Evolutionary conservation across 306 rosid species (phyloP).

Genomic region (Sphenostylis stenocarpa): DNA sequence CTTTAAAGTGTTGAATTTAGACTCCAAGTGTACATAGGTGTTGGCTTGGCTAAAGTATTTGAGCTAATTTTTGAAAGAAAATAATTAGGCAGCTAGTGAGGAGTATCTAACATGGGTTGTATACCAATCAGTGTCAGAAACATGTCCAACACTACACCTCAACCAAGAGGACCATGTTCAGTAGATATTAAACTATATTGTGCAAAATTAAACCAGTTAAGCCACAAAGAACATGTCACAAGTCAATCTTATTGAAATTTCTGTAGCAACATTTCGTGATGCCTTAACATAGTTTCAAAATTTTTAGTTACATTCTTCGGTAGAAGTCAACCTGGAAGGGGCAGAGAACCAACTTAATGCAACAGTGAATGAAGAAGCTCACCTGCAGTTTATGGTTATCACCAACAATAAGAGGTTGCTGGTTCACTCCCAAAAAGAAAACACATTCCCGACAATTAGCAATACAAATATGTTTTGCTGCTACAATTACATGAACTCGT

Average conservation of each 20-base stretch:
- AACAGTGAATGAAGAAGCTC: constrained; percentile 32
- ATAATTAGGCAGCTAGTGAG: neutral
- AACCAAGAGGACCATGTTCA: neutral
- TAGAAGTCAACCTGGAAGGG: constrained; percentile 15
- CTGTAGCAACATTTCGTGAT: neutral
- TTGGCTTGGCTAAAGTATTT: neutral
- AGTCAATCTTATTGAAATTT: constrained; percentile 3
- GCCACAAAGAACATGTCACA: constrained; percentile 6
- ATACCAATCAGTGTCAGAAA: neutral
- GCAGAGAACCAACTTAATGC: constrained; percentile 13
- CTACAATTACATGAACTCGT: constrained; percentile 94
- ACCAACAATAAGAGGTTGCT: constrained; percentile 87
- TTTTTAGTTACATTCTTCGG: constrained; percentile 3
- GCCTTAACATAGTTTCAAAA: constrained; percentile 7
- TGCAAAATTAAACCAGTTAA: constrained; percentile 3
- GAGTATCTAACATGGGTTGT: neutral
- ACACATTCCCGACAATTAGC: constrained; percentile 97
- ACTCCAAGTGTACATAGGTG: neutral
- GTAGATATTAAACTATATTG: neutral
- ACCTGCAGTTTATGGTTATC: constrained; percentile 98
- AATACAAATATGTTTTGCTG: constrained; percentile 86
- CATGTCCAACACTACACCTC: neutral
- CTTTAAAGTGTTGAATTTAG: neutral
- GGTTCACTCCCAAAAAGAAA: constrained; percentile 91
- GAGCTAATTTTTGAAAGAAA: neutral